Evolutionary conservation across 225 moss, liverwort and hornwort genomes (phyloP).

Genomic region (Climacium dendroides): DNA sequence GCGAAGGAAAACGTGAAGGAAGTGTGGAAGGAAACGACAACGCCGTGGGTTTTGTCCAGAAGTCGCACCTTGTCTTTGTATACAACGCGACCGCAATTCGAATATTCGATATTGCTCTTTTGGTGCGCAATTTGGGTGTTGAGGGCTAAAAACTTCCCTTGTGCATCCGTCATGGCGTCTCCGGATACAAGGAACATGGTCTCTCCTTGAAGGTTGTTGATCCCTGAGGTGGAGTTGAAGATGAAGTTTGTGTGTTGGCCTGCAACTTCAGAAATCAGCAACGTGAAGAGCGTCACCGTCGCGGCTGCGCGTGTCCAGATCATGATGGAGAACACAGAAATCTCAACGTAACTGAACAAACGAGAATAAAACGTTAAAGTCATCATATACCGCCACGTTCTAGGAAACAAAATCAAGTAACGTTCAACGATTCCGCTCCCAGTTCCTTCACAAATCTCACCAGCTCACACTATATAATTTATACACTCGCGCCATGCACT

Average conservation of each 20-base stretch:
- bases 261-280: neutral
- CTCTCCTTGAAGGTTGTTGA: fast-evolving
- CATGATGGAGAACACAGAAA: neutral
- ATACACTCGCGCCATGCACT: too few relatives aligned
- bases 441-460: too few relatives aligned
- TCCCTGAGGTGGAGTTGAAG: neutral
- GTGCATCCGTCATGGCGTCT: neutral
- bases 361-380: neutral
- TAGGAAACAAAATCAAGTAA: too few relatives aligned
- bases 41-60: neutral
- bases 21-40: neutral
- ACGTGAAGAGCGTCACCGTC: neutral
- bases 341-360: neutral
- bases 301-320: neutral
- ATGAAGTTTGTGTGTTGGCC: neutral
- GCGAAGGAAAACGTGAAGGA: neutral
- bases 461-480: too few relatives aligned
- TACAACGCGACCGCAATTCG: neutral
- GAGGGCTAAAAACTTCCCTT: neutral
- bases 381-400: too few relatives aligned
- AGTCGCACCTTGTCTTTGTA: neutral
- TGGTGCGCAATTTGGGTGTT: neutral
- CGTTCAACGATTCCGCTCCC: too few relatives aligned
- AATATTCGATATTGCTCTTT: too few relatives aligned
- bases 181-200: neutral